Conservation (phyloP, 441 rosid species). For the Biscutella laevigata region DNA sequence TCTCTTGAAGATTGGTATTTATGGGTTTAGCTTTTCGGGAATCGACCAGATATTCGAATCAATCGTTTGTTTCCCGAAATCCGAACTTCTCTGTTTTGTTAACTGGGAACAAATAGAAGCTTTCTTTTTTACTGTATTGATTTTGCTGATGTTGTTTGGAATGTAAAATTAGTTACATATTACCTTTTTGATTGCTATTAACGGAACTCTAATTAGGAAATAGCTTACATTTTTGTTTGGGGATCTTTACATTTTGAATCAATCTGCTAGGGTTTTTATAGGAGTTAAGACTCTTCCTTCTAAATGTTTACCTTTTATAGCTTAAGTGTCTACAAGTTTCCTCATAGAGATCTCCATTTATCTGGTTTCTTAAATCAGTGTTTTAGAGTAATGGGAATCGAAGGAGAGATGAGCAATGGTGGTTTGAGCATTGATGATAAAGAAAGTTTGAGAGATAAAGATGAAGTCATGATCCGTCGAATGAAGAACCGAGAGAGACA, state of each 20-base stretch:
- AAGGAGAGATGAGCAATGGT: slow-evolving; percentile 26
- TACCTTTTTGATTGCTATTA: not conserved
- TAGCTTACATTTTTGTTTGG: not conserved
- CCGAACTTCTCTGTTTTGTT: too few relatives aligned
- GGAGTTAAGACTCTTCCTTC: not conserved
- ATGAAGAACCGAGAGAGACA: slow-evolving; percentile 72
- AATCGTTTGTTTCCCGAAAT: too few relatives aligned
- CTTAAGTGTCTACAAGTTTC: not conserved
- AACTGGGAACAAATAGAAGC: too few relatives aligned
- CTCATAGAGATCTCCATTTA: not conserved
- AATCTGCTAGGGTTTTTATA: slow-evolving; percentile 1
- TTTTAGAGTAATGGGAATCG: slow-evolving; percentile 29
- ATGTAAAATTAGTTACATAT: too few relatives aligned
- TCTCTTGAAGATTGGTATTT: too few relatives aligned
- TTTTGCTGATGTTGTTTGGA: too few relatives aligned
- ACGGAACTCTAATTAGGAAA: not conserved
- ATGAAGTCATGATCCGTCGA: slow-evolving; percentile 40
- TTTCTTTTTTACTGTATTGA: too few relatives aligned
- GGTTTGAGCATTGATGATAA: slow-evolving; percentile 28
- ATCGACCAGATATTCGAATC: too few relatives aligned
- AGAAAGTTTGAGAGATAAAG: slow-evolving; percentile 22
- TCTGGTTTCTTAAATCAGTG: not conserved
- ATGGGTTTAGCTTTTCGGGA: too few relatives aligned
- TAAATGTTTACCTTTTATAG: not conserved
- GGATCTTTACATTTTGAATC: not conserved